Conservation (phyloP, 2,329 filamentous ascomycete species). For the Cercospora sojina region DNA sequence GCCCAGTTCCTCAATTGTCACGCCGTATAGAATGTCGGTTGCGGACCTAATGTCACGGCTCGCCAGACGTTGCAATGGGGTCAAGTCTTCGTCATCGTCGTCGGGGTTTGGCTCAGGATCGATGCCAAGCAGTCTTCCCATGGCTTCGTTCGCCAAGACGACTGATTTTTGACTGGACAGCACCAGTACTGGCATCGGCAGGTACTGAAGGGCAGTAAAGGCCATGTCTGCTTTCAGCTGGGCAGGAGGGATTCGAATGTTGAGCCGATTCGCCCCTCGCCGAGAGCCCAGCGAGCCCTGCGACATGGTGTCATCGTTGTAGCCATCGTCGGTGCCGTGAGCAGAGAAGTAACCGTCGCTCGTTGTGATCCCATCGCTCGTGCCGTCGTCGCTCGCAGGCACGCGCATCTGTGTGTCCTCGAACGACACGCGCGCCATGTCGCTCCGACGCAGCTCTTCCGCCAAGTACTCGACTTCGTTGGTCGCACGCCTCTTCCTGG, state of each 20-base stretch:
- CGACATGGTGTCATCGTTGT: slow-evolving; percentile 20
- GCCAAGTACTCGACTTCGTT: slow-evolving; percentile 10
- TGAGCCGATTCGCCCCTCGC: slow-evolving; percentile 30
- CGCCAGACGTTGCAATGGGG: slow-evolving; percentile 22
- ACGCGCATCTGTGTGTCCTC: slow-evolving; percentile 5
- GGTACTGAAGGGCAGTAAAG: slow-evolving; percentile 68
- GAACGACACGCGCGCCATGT: slow-evolving; percentile 14
- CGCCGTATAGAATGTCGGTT: slow-evolving; percentile 62
- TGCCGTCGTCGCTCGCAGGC: slow-evolving; percentile 4
- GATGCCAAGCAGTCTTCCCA: slow-evolving; percentile 67
- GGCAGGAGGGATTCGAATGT: slow-evolving; percentile 37
- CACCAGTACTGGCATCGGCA: slow-evolving; percentile 70
- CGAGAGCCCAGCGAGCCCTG: slow-evolving; percentile 25
- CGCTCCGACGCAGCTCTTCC: slow-evolving; percentile 9
- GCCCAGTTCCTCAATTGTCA: slow-evolving; percentile 67
- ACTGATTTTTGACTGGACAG: slow-evolving; percentile 68
- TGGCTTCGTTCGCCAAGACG: slow-evolving; percentile 71
- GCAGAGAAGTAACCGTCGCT: slow-evolving; percentile 34
- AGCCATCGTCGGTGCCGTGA: slow-evolving; percentile 29
- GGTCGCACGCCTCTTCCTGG: slow-evolving; percentile 10
- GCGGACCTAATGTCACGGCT: slow-evolving; percentile 42
- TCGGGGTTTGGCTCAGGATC: slow-evolving; percentile 39
- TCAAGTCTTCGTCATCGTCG: slow-evolving; percentile 18
- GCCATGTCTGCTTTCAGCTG: slow-evolving; percentile 46
- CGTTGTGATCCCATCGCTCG: background rate